phyloP scores from a whole-genome alignment of 805 yeast genomes.

The Candida rishiriensis region DNA sequence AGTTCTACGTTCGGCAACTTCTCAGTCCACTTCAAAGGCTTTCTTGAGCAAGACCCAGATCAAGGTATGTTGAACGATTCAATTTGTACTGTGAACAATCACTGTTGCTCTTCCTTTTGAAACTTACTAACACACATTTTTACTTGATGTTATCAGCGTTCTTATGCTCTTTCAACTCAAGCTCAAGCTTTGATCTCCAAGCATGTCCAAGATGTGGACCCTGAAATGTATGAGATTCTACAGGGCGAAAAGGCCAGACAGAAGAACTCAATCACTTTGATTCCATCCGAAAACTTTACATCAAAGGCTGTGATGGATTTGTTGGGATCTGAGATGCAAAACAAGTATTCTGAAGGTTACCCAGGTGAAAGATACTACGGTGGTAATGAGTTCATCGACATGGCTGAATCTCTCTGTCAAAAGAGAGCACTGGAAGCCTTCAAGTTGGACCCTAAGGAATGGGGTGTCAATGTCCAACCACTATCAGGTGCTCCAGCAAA shows the following conservation, averaged over 20 bases:
- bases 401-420: constrained; percentile 89
- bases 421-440: constrained; percentile 91
- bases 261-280: constrained; percentile 86
- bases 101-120: too few relatives aligned
- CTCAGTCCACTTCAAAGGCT: neutral
- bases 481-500: constrained; percentile 98
- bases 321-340: constrained; percentile 95
- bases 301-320: constrained; percentile 94
- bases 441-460: constrained; percentile 67
- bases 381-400: constrained; percentile 95
- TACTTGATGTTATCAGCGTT: neutral
- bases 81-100: neutral
- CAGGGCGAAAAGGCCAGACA: constrained; percentile 85
- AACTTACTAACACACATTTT: too few relatives aligned
- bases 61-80: constrained; percentile 6
- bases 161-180: constrained; percentile 43
- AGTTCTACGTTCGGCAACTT: constrained; percentile 1
- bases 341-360: constrained; percentile 98
- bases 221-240: constrained; percentile 70
- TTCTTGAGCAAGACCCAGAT: constrained; percentile 4
- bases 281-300: constrained; percentile 97
- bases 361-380: constrained; percentile 99
- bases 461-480: constrained; percentile 99
- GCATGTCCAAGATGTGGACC: constrained; percentile 60
- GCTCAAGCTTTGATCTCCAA: constrained; percentile 55